A percentile compares a stretch with the other conserved stretches of the same genome.
Conservation (phyloP, 2,329 filamentous ascomycete genomes). For the Botrytis cinerea region DNA sequence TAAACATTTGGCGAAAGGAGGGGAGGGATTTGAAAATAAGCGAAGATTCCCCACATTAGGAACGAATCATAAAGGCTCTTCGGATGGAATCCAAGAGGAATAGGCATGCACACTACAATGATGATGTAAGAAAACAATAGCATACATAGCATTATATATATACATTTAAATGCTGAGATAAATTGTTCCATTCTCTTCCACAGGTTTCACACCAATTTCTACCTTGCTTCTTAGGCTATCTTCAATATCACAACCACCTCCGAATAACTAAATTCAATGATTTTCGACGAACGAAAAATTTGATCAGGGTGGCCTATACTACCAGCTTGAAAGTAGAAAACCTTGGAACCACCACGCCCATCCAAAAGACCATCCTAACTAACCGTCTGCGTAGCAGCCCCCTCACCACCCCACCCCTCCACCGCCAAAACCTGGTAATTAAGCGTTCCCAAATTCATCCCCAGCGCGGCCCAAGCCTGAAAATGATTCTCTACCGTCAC, state of each 20-base stretch:
- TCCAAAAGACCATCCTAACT: neutral
- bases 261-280: neutral
- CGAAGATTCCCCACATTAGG: neutral
- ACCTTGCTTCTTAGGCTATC: neutral
- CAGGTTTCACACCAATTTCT: neutral
- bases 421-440: slow-evolving; percentile 26
- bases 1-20: neutral
- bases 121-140: too few relatives aligned
- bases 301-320: neutral
- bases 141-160: neutral
- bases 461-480: slow-evolving; percentile 51
- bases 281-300: neutral
- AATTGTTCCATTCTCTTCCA: neutral
- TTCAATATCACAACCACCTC: neutral
- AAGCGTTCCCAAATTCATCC: slow-evolving; percentile 50
- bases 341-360: neutral
- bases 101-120: neutral
- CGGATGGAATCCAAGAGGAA: neutral
- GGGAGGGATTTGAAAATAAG: neutral
- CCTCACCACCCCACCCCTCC: slow-evolving; percentile 20
- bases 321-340: neutral
- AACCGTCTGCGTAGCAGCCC: neutral
- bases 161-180: neutral
- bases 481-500: slow-evolving; percentile 54
- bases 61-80: neutral